A percentile compares a stretch with the other conserved stretches of the same genome.
Evolutionary conservation across 805 yeast genomes (phyloP).

Genomic region (Phaffomyces opuntiae): DNA sequence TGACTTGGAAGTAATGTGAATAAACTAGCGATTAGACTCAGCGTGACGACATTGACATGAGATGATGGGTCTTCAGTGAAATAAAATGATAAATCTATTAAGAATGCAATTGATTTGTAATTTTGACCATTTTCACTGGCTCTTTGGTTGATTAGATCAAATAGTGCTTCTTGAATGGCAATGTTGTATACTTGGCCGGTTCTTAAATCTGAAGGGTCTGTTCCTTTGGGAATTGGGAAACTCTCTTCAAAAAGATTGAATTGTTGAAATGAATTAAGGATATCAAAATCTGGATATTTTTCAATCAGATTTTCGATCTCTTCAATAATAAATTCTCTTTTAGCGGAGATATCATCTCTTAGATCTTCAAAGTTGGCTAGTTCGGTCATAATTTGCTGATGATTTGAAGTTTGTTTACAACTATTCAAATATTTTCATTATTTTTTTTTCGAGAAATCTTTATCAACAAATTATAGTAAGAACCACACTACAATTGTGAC

Average conservation of each 20-base stretch:
- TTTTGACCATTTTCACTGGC: slow-evolving; percentile 11
- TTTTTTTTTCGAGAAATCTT: not conserved
- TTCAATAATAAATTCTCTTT: not conserved
- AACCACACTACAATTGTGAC: not conserved
- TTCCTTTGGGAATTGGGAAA: not conserved
- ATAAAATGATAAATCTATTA: slow-evolving; percentile 16
- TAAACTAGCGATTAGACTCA: slow-evolving; percentile 5
- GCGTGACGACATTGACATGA: slow-evolving; percentile 9
- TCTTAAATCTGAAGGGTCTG: not conserved
- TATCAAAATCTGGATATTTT: not conserved
- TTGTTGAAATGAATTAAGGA: not conserved
- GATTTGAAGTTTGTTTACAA: too few relatives aligned
- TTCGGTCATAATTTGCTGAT: not conserved
- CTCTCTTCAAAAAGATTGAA: not conserved
- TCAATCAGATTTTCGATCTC: not conserved
- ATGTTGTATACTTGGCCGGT: slow-evolving; percentile 6
- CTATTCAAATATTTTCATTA: not conserved
- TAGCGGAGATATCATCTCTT: not conserved
- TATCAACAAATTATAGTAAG: not conserved
- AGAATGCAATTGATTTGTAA: slow-evolving; percentile 9
- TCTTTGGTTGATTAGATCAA: slow-evolving; percentile 8
- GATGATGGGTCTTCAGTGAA: slow-evolving; percentile 4
- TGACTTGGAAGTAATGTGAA: slow-evolving; percentile 8
- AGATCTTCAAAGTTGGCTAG: not conserved
- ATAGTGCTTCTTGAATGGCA: slow-evolving; percentile 4